Evolutionary conservation across 495 filamentous ascomycete species (phyloP).

Genomic region (Aspergillus olivimuriae): DNA sequence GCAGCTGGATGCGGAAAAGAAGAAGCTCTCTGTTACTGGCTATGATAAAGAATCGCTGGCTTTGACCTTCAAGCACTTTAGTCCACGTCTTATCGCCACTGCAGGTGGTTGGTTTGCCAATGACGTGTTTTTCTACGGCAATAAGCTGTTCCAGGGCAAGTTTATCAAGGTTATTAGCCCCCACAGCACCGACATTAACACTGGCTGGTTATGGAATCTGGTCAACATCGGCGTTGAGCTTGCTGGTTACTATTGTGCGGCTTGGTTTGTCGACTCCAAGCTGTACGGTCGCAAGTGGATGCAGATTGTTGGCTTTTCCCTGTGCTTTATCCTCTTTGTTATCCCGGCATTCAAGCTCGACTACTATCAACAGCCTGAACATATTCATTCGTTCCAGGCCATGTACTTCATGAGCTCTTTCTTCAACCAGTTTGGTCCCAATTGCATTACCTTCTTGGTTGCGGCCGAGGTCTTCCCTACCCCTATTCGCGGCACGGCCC

Average conservation of each 20-base stretch:
- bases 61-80: slow-evolving; percentile 70
- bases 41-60: slow-evolving; percentile 78
- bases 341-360: slow-evolving; percentile 77
- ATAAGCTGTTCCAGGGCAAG: slow-evolving; percentile 89
- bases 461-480: slow-evolving; percentile 89
- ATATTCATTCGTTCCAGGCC: slow-evolving; percentile 68
- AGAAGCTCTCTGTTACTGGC: slow-evolving; percentile 76
- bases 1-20: slow-evolving; percentile 70
- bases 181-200: slow-evolving; percentile 59
- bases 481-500: slow-evolving; percentile 74
- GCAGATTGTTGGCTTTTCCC: slow-evolving; percentile 82
- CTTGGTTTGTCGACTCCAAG: slow-evolving; percentile 82
- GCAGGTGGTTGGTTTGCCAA: slow-evolving; percentile 83
- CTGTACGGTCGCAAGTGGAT: slow-evolving; percentile 88
- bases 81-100: slow-evolving; percentile 74
- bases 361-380: slow-evolving; percentile 59
- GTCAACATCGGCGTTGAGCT: slow-evolving; percentile 79
- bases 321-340: slow-evolving; percentile 81
- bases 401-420: slow-evolving; percentile 78
- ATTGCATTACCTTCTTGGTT: slow-evolving; percentile 84
- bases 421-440: slow-evolving; percentile 85
- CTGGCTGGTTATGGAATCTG: slow-evolving; percentile 83
- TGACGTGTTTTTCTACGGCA: slow-evolving; percentile 95
- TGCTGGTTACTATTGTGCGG: slow-evolving; percentile 73
- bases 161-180: slow-evolving; percentile 73